Evolutionary conservation across 2,329 filamentous ascomycete species (phyloP).

Genomic region (Exserohilum turcica): DNA sequence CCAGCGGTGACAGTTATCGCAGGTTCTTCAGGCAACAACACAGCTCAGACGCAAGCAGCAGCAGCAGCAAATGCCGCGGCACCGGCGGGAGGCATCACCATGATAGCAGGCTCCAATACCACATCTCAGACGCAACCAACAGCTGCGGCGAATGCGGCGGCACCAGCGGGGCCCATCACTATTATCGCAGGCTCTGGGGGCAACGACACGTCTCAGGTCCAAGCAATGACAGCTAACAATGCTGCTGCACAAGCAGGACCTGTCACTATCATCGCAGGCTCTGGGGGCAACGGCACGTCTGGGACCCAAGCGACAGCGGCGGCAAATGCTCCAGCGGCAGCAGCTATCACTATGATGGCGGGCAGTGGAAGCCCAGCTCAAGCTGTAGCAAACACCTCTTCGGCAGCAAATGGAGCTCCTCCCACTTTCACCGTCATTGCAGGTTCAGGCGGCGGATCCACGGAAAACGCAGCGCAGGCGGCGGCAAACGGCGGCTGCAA

Average conservation of each 20-base stretch:
- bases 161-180: neutral
- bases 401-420: conserved; percentile 15
- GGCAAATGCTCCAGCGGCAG: too few relatives aligned
- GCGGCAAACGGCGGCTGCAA: conserved; percentile 27
- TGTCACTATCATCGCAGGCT: conserved; percentile 26
- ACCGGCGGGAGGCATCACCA: conserved; percentile 20
- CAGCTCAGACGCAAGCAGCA: neutral
- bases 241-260: conserved; percentile 4
- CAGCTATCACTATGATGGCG: conserved; percentile 26
- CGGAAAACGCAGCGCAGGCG: conserved; percentile 21
- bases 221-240: too few relatives aligned
- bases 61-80: too few relatives aligned
- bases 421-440: conserved; percentile 33
- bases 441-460: conserved; percentile 9
- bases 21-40: conserved; percentile 5
- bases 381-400: conserved; percentile 16
- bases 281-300: conserved; percentile 15
- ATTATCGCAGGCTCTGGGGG: conserved; percentile 19
- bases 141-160: neutral
- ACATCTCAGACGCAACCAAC: neutral
- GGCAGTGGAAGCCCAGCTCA: conserved; percentile 18
- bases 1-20: conserved; percentile 31
- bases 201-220: neutral
- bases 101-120: conserved; percentile 22
- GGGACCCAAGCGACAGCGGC: conserved; percentile 14